Base-by-base conservation (phyloP, 192 early-diverging fungal genomes). In the Gigaspora rosea region DNA sequence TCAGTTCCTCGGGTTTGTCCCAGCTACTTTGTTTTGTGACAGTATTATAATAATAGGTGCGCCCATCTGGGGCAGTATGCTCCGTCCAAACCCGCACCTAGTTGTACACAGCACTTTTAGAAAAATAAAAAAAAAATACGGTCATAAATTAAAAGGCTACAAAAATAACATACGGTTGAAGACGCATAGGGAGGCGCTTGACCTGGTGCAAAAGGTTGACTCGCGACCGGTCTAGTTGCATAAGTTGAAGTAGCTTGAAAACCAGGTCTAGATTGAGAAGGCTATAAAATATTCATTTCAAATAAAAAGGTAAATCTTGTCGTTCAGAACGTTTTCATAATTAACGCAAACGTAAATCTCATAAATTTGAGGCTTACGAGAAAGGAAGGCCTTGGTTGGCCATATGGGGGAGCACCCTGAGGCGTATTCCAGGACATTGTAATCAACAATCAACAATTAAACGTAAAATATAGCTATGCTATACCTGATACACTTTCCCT, bases 1-100 rank as follows among this genome's bases (percentile, higher is more conserved):
- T 94, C 7, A 97, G 84, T 77, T 93, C 95, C 71, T 95, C 91
- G 18, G 97, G 97, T 80, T 97, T 97, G 65, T 99, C 94, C 97
- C 97, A 99, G 2, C 88, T 91, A 41, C 91, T 96, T 66, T 86
- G 84, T 72, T 90, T 88, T 18, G 95, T 95, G 4, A 80, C 77
- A 20, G 84, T 83, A 79, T 98, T 95, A 82, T 86, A 95, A 81
- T 92, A 97, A 83, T 98, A 97, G 11, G 83, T 88, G 61, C 92
- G 90, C 2, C 95, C 97, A 54, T 95, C 93, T n/a, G 88, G 86
- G 48, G 91, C 88, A 9, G 87, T 91, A 75, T 92, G 90, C 66
- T 93, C 89, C 2, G 84, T 90, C 96, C 96, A 97, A 32, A 82
- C 54, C 51, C 15, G 35, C 63, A 65, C 36, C 63, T 65, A 65